Percentiles rank a stretch among this genome's conserved stretches.
phyloP scores from a whole-genome alignment of 2,329 filamentous ascomycete species.

The Botrytis paeoniae region DNA sequence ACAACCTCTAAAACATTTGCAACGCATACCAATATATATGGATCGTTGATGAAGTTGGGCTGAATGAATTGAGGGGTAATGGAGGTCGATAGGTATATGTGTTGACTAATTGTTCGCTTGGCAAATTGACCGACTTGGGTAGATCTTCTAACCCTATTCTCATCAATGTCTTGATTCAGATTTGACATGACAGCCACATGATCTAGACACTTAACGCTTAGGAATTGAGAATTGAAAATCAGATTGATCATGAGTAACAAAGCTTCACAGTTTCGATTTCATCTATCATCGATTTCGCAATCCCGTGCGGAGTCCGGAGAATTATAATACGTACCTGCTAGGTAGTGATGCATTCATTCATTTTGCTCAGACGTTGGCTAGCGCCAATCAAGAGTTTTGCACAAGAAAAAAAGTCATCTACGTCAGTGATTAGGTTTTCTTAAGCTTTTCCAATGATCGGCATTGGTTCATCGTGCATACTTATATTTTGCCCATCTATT shows the following conservation, averaged over 20 bases:
- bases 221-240: background rate
- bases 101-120: background rate
- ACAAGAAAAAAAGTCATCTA: constrained; percentile 6
- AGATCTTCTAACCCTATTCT: background rate
- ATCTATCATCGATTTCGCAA: background rate
- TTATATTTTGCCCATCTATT: background rate
- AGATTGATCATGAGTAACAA: too few relatives aligned
- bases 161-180: background rate
- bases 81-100: background rate
- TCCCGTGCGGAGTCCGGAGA: background rate
- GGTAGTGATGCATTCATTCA: background rate
- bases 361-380: background rate
- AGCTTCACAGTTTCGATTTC: too few relatives aligned
- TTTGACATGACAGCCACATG: background rate
- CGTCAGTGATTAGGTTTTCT: background rate
- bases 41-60: background rate
- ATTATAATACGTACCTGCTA: background rate
- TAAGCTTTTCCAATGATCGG: background rate
- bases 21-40: background rate
- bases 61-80: background rate
- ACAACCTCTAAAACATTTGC: background rate
- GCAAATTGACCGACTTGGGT: background rate
- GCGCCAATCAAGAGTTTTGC: background rate
- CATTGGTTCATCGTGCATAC: background rate
- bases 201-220: background rate